Conservation (phyloP, 805 yeast genomes). For the Ogataea neopini region DNA sequence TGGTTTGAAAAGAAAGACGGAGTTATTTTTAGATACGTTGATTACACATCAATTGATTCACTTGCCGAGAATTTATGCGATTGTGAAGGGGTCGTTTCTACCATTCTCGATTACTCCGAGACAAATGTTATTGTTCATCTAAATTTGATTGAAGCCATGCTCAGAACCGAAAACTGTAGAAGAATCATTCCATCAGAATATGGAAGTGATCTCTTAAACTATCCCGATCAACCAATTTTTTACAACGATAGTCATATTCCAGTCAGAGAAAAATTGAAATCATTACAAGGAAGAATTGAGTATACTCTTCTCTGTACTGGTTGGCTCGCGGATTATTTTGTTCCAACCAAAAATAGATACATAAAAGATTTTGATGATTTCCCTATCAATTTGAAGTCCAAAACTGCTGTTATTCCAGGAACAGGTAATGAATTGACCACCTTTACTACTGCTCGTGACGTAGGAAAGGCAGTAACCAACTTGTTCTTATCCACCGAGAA, state of each 20-base stretch:
- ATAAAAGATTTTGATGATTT: conserved; percentile 2
- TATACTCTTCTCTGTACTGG: conserved; percentile 2
- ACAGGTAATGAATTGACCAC: conserved; percentile 1
- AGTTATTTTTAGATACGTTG: conserved; percentile 1
- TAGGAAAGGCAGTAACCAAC: conserved; percentile 2
- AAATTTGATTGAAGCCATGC: conserved; percentile 3
- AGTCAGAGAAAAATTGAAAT: neutral
- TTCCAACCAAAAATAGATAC: neutral
- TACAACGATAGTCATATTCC: conserved; percentile 4
- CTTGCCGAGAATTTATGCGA: neutral
- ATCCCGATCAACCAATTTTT: conserved; percentile 3
- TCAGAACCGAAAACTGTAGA: neutral
- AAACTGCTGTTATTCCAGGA: neutral
- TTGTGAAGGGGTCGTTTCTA: conserved; percentile 1
- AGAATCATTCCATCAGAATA: conserved; percentile 4
- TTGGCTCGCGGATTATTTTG: conserved; percentile 4
- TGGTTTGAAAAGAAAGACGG: conserved; percentile 3
- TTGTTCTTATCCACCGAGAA: neutral
- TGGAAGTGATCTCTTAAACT: conserved; percentile 1
- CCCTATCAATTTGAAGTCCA: neutral
- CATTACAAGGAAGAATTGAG: conserved; percentile 2
- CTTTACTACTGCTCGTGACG: conserved; percentile 1
- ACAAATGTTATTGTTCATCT: conserved; percentile 1
- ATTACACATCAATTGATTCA: neutral
- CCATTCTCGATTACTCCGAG: conserved; percentile 2